Evolutionary conservation across 2,329 filamentous ascomycete species (phyloP).

Genomic region (Sphaerulina vaccinii): DNA sequence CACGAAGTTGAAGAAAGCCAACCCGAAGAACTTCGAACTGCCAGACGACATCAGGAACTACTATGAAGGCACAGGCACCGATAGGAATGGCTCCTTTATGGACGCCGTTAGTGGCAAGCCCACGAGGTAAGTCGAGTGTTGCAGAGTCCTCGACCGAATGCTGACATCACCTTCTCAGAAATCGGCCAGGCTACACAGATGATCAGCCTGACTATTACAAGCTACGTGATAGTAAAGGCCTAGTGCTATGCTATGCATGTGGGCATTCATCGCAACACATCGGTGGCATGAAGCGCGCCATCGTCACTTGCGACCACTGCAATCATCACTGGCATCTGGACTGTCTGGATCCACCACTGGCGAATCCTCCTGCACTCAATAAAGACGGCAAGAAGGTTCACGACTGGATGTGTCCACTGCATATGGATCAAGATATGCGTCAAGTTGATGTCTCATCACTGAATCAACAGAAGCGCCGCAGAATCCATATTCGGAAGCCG

Average conservation of each 20-base stretch:
- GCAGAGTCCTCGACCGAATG: neutral
- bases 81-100: constrained; percentile 76
- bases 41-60: constrained; percentile 69
- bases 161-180: constrained; percentile 21
- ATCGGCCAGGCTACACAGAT: constrained; percentile 46
- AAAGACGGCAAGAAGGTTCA: constrained; percentile 56
- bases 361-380: constrained; percentile 67
- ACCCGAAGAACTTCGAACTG: constrained; percentile 50
- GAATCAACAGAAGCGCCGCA: constrained; percentile 29
- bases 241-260: constrained; percentile 76
- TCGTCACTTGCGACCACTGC: constrained; percentile 85
- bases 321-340: constrained; percentile 85
- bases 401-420: constrained; percentile 86
- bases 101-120: constrained; percentile 57
- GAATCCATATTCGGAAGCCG: constrained; percentile 50
- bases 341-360: constrained; percentile 80
- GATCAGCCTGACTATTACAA: constrained; percentile 36
- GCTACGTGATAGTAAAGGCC: constrained; percentile 65
- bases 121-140: constrained; percentile 55
- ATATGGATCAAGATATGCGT: constrained; percentile 72
- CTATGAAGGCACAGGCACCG: constrained; percentile 77
- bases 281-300: constrained; percentile 60
- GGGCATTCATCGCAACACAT: constrained; percentile 55
- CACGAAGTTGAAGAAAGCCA: constrained; percentile 43
- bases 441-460: constrained; percentile 49